These are phyloP conservation scores for Cyamopsis tetragonoloba DNA, from an alignment of 306 rosid species.

Conservation along the genomic window DNA sequence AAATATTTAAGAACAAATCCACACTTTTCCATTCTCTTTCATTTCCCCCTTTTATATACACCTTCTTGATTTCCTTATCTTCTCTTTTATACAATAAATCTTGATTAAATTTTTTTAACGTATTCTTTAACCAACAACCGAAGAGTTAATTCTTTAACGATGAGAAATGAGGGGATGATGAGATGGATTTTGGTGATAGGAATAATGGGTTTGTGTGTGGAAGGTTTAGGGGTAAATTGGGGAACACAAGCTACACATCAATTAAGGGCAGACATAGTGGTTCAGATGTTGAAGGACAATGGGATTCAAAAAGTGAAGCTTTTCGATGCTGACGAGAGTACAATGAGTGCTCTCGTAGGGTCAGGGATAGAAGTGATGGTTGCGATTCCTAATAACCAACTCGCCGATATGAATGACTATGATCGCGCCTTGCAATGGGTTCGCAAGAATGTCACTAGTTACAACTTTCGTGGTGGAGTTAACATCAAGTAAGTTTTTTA, in stretches of 20 bases:
- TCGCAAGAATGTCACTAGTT: constrained; percentile 59
- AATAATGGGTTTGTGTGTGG: constrained; percentile 36
- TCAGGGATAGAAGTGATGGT: constrained; percentile 82
- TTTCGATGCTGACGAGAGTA: constrained; percentile 64
- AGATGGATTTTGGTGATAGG: constrained; percentile 40
- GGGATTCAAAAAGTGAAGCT: constrained; percentile 83
- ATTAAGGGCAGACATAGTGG: constrained; percentile 65
- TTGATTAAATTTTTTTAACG: no score
- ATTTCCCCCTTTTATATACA: no score
- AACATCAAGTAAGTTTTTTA: constrained; percentile 59
- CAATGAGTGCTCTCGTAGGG: constrained; percentile 75
- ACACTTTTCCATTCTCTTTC: no score
- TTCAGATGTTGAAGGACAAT: constrained; percentile 77
- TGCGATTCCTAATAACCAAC: constrained; percentile 85
- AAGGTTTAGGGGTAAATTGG: constrained; percentile 94
- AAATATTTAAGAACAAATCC: no score
- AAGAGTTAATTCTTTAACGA: no score
- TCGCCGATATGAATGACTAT: constrained; percentile 47
- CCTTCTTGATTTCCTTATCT: no score
- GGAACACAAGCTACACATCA: constrained; percentile 83
- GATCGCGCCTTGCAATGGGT: constrained; percentile 88
- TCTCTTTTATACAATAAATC: no score
- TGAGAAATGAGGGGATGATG: constrained; percentile 28
- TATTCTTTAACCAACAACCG: no score
- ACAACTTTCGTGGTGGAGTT: constrained; percentile 68